These are phyloP conservation scores for Globisporangium acanthophoron DNA, from an alignment of 352 stramenopile genomes.

Conservation along the genomic window DNA sequence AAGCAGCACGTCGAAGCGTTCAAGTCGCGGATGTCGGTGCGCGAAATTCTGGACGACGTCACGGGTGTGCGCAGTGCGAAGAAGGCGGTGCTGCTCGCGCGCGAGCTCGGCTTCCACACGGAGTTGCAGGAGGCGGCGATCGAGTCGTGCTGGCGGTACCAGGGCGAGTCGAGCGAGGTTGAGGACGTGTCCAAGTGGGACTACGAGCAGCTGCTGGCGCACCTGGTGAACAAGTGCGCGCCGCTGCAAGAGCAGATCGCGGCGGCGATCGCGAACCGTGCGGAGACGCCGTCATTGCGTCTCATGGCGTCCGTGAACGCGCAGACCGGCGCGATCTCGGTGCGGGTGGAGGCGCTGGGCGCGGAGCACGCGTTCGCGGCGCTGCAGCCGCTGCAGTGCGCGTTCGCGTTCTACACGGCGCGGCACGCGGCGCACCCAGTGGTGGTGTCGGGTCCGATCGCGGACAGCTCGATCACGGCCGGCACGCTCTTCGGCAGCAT, in stretches of 20 bases:
- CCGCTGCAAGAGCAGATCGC: conserved; percentile 39
- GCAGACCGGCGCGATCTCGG: conserved; percentile 34
- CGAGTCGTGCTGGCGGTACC: conserved; percentile 32
- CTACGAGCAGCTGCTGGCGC: conserved; percentile 48
- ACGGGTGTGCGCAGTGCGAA: conserved; percentile 85
- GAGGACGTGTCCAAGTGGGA: conserved; percentile 38
- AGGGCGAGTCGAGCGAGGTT: conserved; percentile 8
- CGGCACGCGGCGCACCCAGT: conserved; percentile 70
- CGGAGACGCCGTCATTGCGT: conserved; percentile 30
- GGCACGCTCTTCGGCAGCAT: conserved; percentile 77
- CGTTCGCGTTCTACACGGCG: conserved; percentile 74
- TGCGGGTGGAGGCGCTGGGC: conserved; percentile 38
- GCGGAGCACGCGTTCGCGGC: conserved; percentile 49
- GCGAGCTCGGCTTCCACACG: conserved; percentile 87
- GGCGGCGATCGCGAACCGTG: conserved; percentile 16
- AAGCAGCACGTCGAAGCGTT: conserved; percentile 54
- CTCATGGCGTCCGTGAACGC: conserved; percentile 59
- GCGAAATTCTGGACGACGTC: conserved; percentile 91
- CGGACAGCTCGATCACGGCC: conserved; percentile 67
- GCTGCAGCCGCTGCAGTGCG: conserved; percentile 63
- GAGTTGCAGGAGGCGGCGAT: conserved; percentile 71
- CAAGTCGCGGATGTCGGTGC: conserved; percentile 42
- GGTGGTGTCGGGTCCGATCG: conserved; percentile 76
- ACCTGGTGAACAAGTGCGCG: conserved; percentile 36
- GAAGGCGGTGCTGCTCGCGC: conserved; percentile 91